Base-by-base conservation (phyloP, 73 alveolate genomes). In the Paramecium biaurelia region DNA sequence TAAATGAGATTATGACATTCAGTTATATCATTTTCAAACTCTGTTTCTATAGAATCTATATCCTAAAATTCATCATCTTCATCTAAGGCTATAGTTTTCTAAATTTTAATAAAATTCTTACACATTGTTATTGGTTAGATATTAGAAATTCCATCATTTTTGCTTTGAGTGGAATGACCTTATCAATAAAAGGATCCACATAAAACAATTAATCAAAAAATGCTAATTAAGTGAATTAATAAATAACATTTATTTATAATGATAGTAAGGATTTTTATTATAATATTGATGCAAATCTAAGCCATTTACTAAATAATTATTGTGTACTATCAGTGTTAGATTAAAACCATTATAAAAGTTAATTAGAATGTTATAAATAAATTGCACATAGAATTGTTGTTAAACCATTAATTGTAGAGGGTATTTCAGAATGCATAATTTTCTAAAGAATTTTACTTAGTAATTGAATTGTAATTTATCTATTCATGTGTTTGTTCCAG, bases 31-130 rank as follows among this genome's bases (percentile, higher is more conserved):
- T 42, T 79, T 42, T 79, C 90, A 45, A 79, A 43, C 7, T 79
- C 90, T 18, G 45, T 41, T 79, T 79, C 90, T 4, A 23, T 24
- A 43, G 47, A 28, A 21, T 79, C 90, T 30, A 79, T 41, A 79
- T 79, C 74, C n/a, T 79, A 18, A 79, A 43, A 79, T 20, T 79
- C 90, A 7, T 53, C 68, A 79, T 79, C 90, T 12, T 79, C 90
- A 41, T 21, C 42, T 43, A 43, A 41, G 1, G 47, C 70, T 11
- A 79, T 72, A 12, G 86, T 24, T 79, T 79, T 47, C 90, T 79
- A 41, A 79, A 6, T 20, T 24, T 20, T 21, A 41, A 24, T 79
- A 41, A 37, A 26, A 23, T 42, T 42, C 15, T 18, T 79, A 41
- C 42, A 30, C 56, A 24, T 43, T 42, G 5, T 79, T 20, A 23